Conservation (phyloP, 768 basidiomycete species). For the Russula lepida region DNA sequence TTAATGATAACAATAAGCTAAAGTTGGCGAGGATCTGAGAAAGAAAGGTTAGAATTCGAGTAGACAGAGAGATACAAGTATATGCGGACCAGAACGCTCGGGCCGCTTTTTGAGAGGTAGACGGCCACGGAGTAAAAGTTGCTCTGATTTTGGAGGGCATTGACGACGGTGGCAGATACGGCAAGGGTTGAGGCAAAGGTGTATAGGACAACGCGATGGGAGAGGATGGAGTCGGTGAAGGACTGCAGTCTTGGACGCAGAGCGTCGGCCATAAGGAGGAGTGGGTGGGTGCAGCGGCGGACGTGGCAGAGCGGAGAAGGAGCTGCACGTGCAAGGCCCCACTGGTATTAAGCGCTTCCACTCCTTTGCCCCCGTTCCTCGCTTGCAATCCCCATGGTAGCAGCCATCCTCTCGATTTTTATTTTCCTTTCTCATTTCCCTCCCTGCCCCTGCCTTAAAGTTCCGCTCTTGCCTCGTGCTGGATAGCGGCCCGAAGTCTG, state of each 20-base stretch:
- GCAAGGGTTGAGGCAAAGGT: slow-evolving; percentile 55
- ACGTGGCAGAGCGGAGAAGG: slow-evolving; percentile 3
- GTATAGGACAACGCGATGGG: slow-evolving; percentile 66
- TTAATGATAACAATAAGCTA: slow-evolving; percentile 64
- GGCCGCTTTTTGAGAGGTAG: slow-evolving; percentile 84
- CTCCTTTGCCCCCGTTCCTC: not conserved
- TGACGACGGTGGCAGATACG: slow-evolving; percentile 63
- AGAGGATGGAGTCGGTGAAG: slow-evolving; percentile 42
- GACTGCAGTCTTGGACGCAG: slow-evolving; percentile 46
- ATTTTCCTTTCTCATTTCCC: not conserved
- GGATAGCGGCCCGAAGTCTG: not conserved
- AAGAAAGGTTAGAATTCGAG: not conserved
- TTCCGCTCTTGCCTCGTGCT: not conserved
- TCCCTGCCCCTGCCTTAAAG: not conserved
- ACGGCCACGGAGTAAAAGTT: slow-evolving; percentile 95
- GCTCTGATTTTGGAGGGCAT: slow-evolving; percentile 72
- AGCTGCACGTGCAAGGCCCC: slow-evolving; percentile 3
- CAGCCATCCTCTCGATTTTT: slow-evolving; percentile 1
- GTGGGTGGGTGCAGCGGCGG: not conserved
- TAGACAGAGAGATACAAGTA: not conserved
- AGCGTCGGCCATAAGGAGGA: slow-evolving; percentile 31
- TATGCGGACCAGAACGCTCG: slow-evolving; percentile 75
- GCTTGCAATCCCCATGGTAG: slow-evolving; percentile 8
- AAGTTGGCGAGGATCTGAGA: slow-evolving; percentile 86
- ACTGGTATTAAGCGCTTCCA: not conserved